Evolutionary conservation across 305 asterid genomes (phyloP).

Genomic region (Euphrasia arctica): DNA sequence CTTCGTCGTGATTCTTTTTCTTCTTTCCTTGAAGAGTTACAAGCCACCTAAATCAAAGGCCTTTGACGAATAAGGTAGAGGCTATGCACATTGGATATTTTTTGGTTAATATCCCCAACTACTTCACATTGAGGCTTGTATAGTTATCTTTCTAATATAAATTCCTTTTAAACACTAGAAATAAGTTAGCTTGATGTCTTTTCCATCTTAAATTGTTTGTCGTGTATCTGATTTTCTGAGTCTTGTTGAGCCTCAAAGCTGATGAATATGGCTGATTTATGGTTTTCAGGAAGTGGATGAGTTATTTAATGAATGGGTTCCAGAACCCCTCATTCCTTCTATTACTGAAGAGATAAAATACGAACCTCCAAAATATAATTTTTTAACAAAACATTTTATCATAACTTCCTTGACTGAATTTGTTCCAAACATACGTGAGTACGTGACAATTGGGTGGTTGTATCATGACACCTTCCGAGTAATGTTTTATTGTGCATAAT

Average conservation of each 20-base stretch:
- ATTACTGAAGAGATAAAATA: slow-evolving; percentile 65
- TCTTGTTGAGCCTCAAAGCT: slow-evolving; percentile 11
- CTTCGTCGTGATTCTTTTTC: slow-evolving; percentile 73
- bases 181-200: not conserved
- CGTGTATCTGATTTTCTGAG: slow-evolving; percentile 12
- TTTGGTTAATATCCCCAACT: no score
- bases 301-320: slow-evolving; percentile 94
- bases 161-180: not conserved
- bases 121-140: no score
- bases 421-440: no score
- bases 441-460: no score
- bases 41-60: slow-evolving; percentile 32
- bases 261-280: slow-evolving; percentile 19
- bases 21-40: slow-evolving; percentile 86
- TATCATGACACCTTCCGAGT: no score
- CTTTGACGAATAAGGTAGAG: no score
- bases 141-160: not conserved
- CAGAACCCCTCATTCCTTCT: slow-evolving; percentile 76
- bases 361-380: slow-evolving; percentile 54
- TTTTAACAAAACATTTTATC: slow-evolving; percentile 6
- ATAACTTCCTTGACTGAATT: no score
- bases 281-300: slow-evolving; percentile 89
- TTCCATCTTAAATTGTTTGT: slow-evolving; percentile 12
- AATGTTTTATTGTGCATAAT: no score
- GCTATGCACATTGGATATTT: no score